phyloP scores from a whole-genome alignment of 257 asterid genomes.

The Dorcoceras hygrometricum region DNA sequence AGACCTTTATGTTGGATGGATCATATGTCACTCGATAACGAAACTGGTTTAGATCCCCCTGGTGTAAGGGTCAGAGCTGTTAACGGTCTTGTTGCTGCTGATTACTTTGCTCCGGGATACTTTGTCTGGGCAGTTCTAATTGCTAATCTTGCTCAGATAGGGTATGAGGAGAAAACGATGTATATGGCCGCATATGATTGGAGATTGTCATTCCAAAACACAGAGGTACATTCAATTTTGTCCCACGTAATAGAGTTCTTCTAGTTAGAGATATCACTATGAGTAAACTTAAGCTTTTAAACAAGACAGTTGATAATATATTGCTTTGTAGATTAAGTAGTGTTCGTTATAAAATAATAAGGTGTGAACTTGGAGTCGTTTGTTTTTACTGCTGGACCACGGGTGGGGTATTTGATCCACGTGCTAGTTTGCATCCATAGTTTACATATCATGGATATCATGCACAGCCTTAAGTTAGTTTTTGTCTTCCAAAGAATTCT shows the following conservation, averaged over 20 bases:
- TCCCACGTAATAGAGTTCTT: not conserved
- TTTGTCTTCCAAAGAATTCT: not conserved
- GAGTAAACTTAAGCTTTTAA: not conserved
- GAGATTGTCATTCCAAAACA: constrained; percentile 95
- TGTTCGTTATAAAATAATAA: not conserved
- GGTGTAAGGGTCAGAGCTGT: constrained; percentile 91
- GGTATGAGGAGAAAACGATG: constrained; percentile 94
- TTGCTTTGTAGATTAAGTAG: not conserved
- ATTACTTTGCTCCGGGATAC: constrained; percentile 92
- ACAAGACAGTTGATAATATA: not conserved
- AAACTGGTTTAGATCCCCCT: constrained; percentile 84
- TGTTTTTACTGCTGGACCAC: not conserved
- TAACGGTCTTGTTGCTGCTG: constrained; percentile 95
- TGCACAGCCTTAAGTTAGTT: not conserved
- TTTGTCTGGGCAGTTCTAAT: constrained; percentile 98
- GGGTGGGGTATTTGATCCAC: not conserved
- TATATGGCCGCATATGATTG: constrained; percentile 98
- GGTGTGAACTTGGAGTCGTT: not conserved
- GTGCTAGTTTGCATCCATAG: not conserved
- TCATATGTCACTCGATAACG: constrained; percentile 91
- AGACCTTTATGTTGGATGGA: constrained; percentile 98
- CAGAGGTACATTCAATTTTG: constrained; percentile 53
- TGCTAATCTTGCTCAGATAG: constrained; percentile 82
- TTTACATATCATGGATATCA: not conserved
- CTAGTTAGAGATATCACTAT: too few species aligned